phyloP scores from a whole-genome alignment of 2,329 filamentous ascomycete species.

The Alternaria gaisen region DNA sequence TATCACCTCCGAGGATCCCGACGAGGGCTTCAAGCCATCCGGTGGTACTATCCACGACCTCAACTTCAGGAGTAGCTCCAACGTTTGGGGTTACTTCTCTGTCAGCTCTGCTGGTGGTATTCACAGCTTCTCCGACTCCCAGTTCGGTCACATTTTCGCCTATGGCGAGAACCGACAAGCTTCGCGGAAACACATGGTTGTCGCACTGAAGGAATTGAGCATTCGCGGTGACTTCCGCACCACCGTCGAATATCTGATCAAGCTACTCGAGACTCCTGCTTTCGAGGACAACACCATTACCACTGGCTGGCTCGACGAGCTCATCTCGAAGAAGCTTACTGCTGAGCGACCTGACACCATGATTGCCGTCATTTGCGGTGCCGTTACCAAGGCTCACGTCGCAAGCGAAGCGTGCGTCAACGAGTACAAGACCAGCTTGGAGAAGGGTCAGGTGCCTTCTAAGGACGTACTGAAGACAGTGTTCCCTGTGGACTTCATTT shows the following conservation, averaged over 20 bases:
- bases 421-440: slow-evolving; percentile 86
- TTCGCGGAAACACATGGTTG: slow-evolving; percentile 98
- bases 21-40: slow-evolving; percentile 99
- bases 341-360: slow-evolving; percentile 94
- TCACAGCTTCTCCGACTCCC: slow-evolving; percentile 98
- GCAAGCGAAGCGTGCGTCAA: slow-evolving; percentile 88
- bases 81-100: slow-evolving; percentile 99
- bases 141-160: slow-evolving; percentile 99
- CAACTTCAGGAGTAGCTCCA: slow-evolving; percentile 98
- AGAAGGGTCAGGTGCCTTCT: slow-evolving; percentile 96
- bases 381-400: slow-evolving; percentile 92
- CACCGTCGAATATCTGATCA: slow-evolving; percentile 98
- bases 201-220: slow-evolving; percentile 97
- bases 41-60: slow-evolving; percentile 99
- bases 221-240: slow-evolving; percentile 99
- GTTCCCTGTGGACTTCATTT: slow-evolving; percentile 98
- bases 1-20: slow-evolving; percentile 98
- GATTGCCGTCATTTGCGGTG: slow-evolving; percentile 93
- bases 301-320: slow-evolving; percentile 97
- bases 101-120: slow-evolving; percentile 96
- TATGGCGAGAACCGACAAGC: slow-evolving; percentile 97
- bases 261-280: slow-evolving; percentile 95
- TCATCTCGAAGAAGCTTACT: slow-evolving; percentile 97
- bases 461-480: slow-evolving; percentile 98
- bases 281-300: slow-evolving; percentile 99